Evolutionary conservation across 768 basidiomycete genomes (phyloP).

Genomic region (Rhodosporidiobolus odoratus): DNA sequence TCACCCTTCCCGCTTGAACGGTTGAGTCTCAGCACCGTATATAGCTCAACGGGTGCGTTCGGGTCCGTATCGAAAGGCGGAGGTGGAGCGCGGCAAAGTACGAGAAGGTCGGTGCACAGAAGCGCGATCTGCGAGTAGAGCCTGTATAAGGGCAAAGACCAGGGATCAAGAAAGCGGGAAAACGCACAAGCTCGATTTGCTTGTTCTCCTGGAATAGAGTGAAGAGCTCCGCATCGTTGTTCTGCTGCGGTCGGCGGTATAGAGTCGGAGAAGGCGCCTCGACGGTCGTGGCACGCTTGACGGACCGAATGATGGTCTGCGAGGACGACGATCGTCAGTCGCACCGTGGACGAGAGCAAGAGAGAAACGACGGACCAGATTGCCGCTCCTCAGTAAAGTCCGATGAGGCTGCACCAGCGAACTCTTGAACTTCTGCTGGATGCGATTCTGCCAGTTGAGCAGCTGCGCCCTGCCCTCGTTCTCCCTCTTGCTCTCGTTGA

Average conservation of each 20-base stretch:
- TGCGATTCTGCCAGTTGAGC: constrained; percentile 80
- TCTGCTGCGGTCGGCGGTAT: not conserved
- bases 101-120: constrained; percentile 86
- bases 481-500: constrained; percentile 98
- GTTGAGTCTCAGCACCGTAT: constrained; percentile 92
- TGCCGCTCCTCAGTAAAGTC: constrained; percentile 88
- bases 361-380: constrained; percentile 57
- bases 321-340: not conserved
- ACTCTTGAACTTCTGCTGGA: constrained; percentile 85
- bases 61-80: constrained; percentile 64
- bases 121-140: constrained; percentile 59
- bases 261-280: constrained; percentile 36
- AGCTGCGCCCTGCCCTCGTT: constrained; percentile 85
- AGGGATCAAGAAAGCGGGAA: too few species aligned
- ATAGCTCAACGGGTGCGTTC: constrained; percentile 73
- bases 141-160: not conserved
- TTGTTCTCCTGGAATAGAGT: constrained; percentile 53
- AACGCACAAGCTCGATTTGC: constrained; percentile 27
- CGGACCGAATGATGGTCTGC: constrained; percentile 23
- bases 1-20: constrained; percentile 47
- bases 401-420: constrained; percentile 98
- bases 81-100: constrained; percentile 80
- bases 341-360: constrained; percentile 54
- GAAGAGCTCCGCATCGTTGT: constrained; percentile 80
- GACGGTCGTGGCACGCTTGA: constrained; percentile 31